phyloP scores from a whole-genome alignment of 768 basidiomycete species.

The Leccinum broughii region DNA sequence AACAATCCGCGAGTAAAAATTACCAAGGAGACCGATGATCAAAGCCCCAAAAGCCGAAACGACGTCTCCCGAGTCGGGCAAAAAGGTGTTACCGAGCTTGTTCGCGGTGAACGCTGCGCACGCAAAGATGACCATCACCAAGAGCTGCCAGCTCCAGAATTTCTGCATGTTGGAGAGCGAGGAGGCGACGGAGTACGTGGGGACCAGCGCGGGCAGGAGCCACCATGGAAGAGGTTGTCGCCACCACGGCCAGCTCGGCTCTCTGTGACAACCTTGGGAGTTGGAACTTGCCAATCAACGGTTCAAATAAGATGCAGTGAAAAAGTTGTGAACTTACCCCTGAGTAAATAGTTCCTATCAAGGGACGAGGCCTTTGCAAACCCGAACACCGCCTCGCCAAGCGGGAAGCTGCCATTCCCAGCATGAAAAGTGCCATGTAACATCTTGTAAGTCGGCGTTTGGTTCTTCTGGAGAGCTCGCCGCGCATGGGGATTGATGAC shows the following conservation, averaged over 20 bases:
- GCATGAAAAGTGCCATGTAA: conserved; percentile 56
- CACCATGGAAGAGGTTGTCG: conserved; percentile 80
- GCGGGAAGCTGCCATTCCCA: conserved; percentile 47
- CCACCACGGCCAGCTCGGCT: conserved; percentile 75
- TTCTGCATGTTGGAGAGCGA: conserved; percentile 78
- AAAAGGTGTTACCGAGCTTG: conserved; percentile 55
- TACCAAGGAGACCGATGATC: conserved; percentile 76
- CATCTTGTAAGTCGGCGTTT: conserved; percentile 41
- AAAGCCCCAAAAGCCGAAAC: conserved; percentile 79
- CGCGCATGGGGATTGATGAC: conserved; percentile 63
- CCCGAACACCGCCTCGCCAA: conserved; percentile 47
- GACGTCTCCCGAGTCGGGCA: conserved; percentile 70
- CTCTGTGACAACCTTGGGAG: conserved; percentile 66
- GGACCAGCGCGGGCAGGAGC: conserved; percentile 74
- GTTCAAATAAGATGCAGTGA: neutral
- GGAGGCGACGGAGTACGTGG: conserved; percentile 70
- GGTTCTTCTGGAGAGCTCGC: conserved; percentile 32
- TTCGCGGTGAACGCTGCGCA: conserved; percentile 75
- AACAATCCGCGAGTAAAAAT: conserved; percentile 73
- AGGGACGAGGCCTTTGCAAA: conserved; percentile 39
- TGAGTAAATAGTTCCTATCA: conserved; percentile 30
- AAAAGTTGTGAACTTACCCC: conserved; percentile 21
- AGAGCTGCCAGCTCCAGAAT: conserved; percentile 65
- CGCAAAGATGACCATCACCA: conserved; percentile 81
- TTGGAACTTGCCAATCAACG: no score